Base-by-base conservation (phyloP, 2,329 filamentous ascomycete species). In the Pseudogymnoascus sp. region DNA sequence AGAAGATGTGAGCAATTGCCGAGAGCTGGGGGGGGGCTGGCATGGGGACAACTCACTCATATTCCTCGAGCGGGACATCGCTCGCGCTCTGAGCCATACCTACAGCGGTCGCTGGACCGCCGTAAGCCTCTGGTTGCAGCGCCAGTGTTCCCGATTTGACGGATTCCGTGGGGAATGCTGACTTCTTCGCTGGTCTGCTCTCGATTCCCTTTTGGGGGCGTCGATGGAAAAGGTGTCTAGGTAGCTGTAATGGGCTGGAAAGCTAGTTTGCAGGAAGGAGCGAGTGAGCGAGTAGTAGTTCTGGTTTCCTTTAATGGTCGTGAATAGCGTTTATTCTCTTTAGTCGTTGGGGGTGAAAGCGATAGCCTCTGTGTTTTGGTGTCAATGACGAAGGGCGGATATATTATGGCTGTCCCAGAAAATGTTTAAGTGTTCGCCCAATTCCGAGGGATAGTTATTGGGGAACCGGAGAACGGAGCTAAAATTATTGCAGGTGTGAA, bases 111-210 rank as follows among this genome's bases (percentile, higher is more conserved):
- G 51, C 51, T 17, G 51, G 51, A 58, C 51, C 51, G 51, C 51
- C 51, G 51, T 33, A 36, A 33, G 51, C 51, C 29, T 58, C 33
- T 58, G 51, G 51, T 58, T 58, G 51, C 29, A 58, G 51, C 51
- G 51, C 51, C 51, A 58, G 51, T 33, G 51, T 58, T 58, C 33
- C 51, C 29, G 51, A 58, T 58, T 58, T 58, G 29, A 39, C 41
- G 21, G 41, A 27, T 27, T 44, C 41, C 41, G 9, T 25, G 41
- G 41, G 41, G 41, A 10, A 1, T 44, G 2, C 41, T 13, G 41
- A n/a, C n/a, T n/a, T n/a, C n/a, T 13, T 3, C 21, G 41, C 10
- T 44, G 17, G 10, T 4, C 38, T 41, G n/a, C 41, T 42, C 41
- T 12, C 17, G 10, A 21, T 44, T 6, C 17, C 3, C 17, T 21